Evolutionary conservation across 2,329 filamentous ascomycete genomes (phyloP), one percentile per base, ranked within the genome.

Genomic region (Epichloe sibirici): DNA sequence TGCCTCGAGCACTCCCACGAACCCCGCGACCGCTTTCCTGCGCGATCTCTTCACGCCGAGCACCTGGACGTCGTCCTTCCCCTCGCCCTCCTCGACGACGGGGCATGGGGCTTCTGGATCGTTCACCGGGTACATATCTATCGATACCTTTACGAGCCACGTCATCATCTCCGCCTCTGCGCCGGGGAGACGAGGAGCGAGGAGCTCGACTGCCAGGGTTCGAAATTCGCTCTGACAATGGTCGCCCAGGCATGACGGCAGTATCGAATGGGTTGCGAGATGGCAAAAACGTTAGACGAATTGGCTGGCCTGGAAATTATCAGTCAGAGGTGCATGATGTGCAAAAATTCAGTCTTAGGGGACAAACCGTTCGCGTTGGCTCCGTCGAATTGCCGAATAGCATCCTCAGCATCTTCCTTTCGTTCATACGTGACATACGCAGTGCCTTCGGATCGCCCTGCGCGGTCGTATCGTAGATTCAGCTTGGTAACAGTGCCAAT

Each of bases 401-500:
- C 90, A 45, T 79, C 75, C 60, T 77, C 73, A 9, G 90, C 90
- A 66, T 95, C 86, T 47, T 80, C 76, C 48, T 78, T 71, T 52
- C 73, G 74, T 59, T 83, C 78, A 69, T 94, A 95, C 8, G 85
- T 90, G 48, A 96, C 86, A 62, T 82, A 93, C 6, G 90, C 90
- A 39, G 85, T 77, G 52, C 90, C 90, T 62, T 90, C 85, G 2
- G 89, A 95, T 62, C 90, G 87, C 53, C 90, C 90, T 55, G 88
- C 86, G 60, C 90, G 85, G 68, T 96, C 90, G 65, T 94, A 96
- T 54, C 82, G 73, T 39, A 96, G 75, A 52, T 85, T 78, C 37
- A 93, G 74, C 57, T 79, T 81, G 25, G 72, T 58, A 44, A 95
- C 76, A 2, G 81, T 81, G 25, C 88, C 90, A 58, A 95, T 91